These are phyloP conservation scores for Colletotrichum tanaceti DNA, from an alignment of 2,329 filamentous ascomycete species.

Conservation along the genomic window DNA sequence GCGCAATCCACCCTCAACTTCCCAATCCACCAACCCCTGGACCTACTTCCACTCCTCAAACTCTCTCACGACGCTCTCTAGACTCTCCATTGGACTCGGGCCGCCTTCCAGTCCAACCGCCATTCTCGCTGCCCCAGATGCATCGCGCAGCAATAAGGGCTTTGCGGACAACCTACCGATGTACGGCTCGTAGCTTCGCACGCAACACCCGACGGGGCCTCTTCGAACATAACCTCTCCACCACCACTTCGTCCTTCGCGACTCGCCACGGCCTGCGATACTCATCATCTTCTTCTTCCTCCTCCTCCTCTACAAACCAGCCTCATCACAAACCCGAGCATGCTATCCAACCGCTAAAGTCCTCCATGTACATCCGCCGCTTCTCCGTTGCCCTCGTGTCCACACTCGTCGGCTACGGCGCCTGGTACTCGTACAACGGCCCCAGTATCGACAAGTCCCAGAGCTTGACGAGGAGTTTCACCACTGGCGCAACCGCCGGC, in stretches of 20 bases:
- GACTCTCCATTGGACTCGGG: slow-evolving; percentile 35
- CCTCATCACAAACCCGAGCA: slow-evolving; percentile 47
- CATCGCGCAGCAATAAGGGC: slow-evolving; percentile 77
- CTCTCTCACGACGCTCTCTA: slow-evolving; percentile 34
- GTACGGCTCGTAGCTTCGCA: slow-evolving; percentile 69
- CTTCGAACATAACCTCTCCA: slow-evolving; percentile 44
- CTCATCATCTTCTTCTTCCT: slow-evolving; percentile 24
- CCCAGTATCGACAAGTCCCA: slow-evolving; percentile 50
- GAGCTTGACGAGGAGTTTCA: slow-evolving; percentile 56
- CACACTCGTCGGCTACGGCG: slow-evolving; percentile 78
- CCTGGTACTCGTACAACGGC: slow-evolving; percentile 78
- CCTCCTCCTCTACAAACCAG: slow-evolving; percentile 25
- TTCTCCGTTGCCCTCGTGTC: slow-evolving; percentile 75
- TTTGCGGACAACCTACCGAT: slow-evolving; percentile 75
- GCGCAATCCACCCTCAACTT: slow-evolving; percentile 7
- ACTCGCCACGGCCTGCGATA: slow-evolving; percentile 41
- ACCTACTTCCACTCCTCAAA: slow-evolving; percentile 24
- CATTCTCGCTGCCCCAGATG: slow-evolving; percentile 63
- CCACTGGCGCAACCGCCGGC: slow-evolving; percentile 49
- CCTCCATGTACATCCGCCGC: slow-evolving; percentile 81
- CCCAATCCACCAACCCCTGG: slow-evolving; percentile 24
- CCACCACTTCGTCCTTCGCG: slow-evolving; percentile 40
- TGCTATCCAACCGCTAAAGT: slow-evolving; percentile 65
- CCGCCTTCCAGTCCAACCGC: slow-evolving; percentile 38
- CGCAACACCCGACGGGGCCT: slow-evolving; percentile 61